phyloP scores from a whole-genome alignment of 805 yeast species.

The Yarrowia sp. region DNA sequence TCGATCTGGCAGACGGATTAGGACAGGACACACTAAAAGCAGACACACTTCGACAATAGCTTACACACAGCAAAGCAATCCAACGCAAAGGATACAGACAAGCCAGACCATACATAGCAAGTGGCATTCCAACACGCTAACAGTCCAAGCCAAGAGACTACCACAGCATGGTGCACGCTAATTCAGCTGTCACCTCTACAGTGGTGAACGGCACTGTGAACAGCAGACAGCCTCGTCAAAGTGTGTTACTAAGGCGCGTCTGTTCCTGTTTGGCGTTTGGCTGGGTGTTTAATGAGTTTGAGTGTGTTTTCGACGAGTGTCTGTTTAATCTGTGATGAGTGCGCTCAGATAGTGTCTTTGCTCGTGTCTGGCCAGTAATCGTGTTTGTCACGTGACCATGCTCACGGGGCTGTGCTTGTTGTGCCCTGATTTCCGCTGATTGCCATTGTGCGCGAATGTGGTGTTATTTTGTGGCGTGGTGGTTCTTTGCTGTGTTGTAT shows the following conservation, averaged over 20 bases:
- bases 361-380: no score
- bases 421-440: no score
- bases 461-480: slow-evolving; percentile 9
- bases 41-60: background rate
- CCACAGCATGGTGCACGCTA: background rate
- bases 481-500: slow-evolving; percentile 7
- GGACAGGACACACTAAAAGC: background rate
- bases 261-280: no score
- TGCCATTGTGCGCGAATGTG: background rate
- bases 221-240: no score
- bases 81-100: background rate
- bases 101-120: background rate
- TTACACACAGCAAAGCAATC: background rate
- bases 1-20: slow-evolving; percentile 2
- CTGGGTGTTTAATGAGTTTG: no score
- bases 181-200: background rate
- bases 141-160: background rate
- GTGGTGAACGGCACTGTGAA: background rate
- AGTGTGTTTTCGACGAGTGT: no score
- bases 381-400: background rate
- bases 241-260: no score
- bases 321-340: no score
- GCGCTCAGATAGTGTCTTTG: no score
- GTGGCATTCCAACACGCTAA: background rate
- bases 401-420: no score